Evolutionary conservation across 2,329 filamentous ascomycete genomes (phyloP), one percentile per base, ranked within the genome.

Genomic region (Mariannaea elegans): DNA sequence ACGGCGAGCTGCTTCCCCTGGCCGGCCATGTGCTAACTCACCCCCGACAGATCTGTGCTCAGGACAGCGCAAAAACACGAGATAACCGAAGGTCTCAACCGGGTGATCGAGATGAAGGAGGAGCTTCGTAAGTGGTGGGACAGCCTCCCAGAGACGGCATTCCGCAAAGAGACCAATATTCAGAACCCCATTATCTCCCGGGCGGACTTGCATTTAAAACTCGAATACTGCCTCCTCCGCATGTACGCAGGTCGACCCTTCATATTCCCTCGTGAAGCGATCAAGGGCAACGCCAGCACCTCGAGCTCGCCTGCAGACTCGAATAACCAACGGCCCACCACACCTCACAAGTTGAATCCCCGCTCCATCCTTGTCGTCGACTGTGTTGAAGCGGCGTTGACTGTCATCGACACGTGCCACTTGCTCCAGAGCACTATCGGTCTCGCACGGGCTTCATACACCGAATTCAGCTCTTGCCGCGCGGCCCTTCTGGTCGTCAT

Each of bases 211-310:
- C 83, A 85, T 56, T 70, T 85, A 8, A 79, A 81, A 54, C 74
- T 85, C 3, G 82, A 84, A 59, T 84, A 84, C 65, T 83, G 82
- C 64, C 75, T 84, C 41, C 77, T 82, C 3, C 77, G 82, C 41
- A 82, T 85, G 67, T 85, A 84, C 59, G 78, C 83, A 50, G 83
- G 83, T 14, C 79, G 83, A 2, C 81, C 81, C 2, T 85, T 86
- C 64, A 78, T 85, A 18, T 81, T 85, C 61, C 75, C 73, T 45
- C 66, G 69, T 13, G 66, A 70, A 42, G 64, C 57, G 56, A 69
- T 65, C 60, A 67, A 53, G 55, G 69, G 54, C 39, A 69, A 63
- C 60, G 71, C 55, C 60, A 73, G 68, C 56, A 72, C 69, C 34
- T 69, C 69, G 38, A 75, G 70, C 48, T 72, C 72, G 16, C 69